Evolutionary conservation across 2,329 filamentous ascomycete genomes (phyloP), one percentile per base, ranked within the genome.

Genomic region (Monilinia polystroma): DNA sequence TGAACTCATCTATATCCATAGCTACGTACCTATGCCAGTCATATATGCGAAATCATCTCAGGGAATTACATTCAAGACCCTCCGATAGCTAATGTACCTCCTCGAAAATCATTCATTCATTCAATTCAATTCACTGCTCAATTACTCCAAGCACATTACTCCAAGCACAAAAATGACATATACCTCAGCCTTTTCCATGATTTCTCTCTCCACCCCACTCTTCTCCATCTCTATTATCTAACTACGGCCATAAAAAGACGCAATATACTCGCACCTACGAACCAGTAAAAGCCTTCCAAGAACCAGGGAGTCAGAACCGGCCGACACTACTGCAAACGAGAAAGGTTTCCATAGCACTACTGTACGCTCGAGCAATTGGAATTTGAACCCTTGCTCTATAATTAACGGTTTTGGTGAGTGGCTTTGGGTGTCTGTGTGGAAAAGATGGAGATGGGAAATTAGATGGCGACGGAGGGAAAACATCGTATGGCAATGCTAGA

Each of bases 401-500:
- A 43, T 43, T 43, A 43, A 43, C 41, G 41, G 41, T 43, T 16
- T 43, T 43, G 41, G 41, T n/a, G 43, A 45, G 45, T 8, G 56
- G 29, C n/a, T 32, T 26, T 35, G 14, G 47, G 18, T 20, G 29
- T 59, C 20, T 38, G 32, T 49, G 47, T 49, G n/a, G 43, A 23
- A 60, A 51, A 60, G 45, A 51, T 38, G 57, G 43, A 38, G 57
- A 60, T 49, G 29, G 57, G 29, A 60, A 49, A 60, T 51, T 60
- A n/a, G 20, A n/a, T 20, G 45, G 20, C 18, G 43, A 49, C 26
- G 32, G n/a, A 23, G 38, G 47, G n/a, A 49, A 26, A 14, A 10
- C 11, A 10, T 8, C 20, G 56, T 20, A 18, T 32, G 18, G 2
- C n/a, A 32, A 56, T 41, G 41, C 41, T 43, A 1, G 12, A 16